Conservation (phyloP, 2,329 filamentous ascomycete genomes). For the Talaromyces sp. region DNA sequence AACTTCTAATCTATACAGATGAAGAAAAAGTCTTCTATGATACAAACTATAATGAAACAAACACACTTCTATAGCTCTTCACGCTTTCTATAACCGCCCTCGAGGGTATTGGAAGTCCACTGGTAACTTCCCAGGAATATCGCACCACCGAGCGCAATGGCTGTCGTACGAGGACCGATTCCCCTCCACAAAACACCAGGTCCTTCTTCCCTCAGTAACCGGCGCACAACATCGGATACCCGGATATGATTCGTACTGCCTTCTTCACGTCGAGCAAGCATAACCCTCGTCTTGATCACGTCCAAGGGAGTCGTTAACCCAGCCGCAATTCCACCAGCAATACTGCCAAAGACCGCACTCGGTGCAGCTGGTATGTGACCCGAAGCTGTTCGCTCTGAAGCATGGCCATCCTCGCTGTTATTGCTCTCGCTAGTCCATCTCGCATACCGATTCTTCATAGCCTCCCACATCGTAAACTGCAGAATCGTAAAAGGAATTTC, state of each 20-base stretch:
- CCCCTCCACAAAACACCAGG: constrained; percentile 48
- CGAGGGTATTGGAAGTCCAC: constrained; percentile 75
- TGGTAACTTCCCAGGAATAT: constrained; percentile 95
- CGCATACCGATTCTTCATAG: constrained; percentile 64
- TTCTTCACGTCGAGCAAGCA: constrained; percentile 71
- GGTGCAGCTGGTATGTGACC: constrained; percentile 66
- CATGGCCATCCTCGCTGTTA: constrained; percentile 37
- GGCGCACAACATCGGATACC: constrained; percentile 55
- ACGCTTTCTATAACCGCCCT: constrained; percentile 35
- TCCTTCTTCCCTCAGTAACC: constrained; percentile 58
- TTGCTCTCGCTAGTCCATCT: constrained; percentile 32
- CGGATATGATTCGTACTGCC: constrained; percentile 46
- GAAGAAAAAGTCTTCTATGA: neutral
- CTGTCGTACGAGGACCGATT: constrained; percentile 77
- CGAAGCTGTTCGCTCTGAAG: constrained; percentile 35
- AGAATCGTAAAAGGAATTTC: constrained; percentile 97
- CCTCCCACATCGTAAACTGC: constrained; percentile 97
- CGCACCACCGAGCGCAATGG: constrained; percentile 92
- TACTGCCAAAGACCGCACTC: constrained; percentile 79
- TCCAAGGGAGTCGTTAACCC: constrained; percentile 89
- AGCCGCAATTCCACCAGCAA: constrained; percentile 81
- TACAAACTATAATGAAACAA: neutral
- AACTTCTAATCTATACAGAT: neutral
- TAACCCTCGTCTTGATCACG: constrained; percentile 94
- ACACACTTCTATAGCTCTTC: constrained; percentile 6